Percentiles rank a stretch among this genome's conserved stretches.
Evolutionary conservation across 2,329 filamentous ascomycete species (phyloP).

Genomic region (Botrytis deweyae): DNA sequence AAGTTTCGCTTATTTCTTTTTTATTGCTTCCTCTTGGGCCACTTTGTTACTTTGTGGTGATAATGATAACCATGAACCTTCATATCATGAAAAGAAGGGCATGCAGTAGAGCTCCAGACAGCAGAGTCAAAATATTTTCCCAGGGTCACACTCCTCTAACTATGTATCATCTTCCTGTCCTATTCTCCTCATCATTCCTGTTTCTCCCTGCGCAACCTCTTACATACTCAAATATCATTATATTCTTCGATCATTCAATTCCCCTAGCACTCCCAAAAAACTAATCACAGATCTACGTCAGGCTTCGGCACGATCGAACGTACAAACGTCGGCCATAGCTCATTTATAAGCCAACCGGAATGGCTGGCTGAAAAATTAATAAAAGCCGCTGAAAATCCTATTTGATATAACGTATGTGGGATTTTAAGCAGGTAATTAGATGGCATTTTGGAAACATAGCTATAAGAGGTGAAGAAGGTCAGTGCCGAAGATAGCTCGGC

Average conservation of each 20-base stretch:
- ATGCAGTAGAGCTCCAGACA: background rate
- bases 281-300: background rate
- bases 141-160: background rate
- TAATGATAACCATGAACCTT: background rate
- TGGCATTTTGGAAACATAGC: background rate
- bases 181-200: background rate
- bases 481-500: too few relatives aligned
- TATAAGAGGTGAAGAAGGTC: background rate
- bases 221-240: background rate
- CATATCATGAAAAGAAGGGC: background rate
- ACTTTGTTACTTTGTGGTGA: conserved; percentile 26
- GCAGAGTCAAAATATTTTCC: background rate
- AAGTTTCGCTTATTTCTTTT: background rate
- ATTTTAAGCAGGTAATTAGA: background rate
- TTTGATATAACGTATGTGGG: background rate
- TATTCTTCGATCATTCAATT: background rate
- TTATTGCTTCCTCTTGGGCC: background rate
- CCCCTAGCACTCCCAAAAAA: background rate
- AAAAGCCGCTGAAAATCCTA: conserved; percentile 1
- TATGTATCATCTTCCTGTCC: background rate
- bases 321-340: conserved; percentile 29
- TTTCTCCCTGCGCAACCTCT: background rate
- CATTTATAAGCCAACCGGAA: conserved; percentile 32
- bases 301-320: conserved; percentile 26
- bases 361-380: conserved; percentile 18